Base-by-base conservation (phyloP, 345 rosid genomes). In the Arabis alpina region DNA sequence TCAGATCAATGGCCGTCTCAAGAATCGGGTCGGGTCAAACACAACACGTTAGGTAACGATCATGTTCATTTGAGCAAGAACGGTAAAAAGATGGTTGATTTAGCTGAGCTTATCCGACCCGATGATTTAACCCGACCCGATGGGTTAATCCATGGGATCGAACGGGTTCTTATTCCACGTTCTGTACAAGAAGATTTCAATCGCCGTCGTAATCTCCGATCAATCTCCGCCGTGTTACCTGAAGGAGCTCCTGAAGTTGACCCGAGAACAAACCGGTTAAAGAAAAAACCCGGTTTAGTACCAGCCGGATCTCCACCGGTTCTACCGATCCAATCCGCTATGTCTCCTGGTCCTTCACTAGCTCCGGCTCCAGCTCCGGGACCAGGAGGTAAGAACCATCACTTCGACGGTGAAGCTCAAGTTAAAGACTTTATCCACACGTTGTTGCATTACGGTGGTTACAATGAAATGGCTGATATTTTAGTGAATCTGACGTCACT, bases 351-450 rank as follows among this genome's bases (percentile, higher is more conserved):
- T 13, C 95, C 95, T 0, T 83, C 88, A 0, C 79, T 86, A 8
- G 92, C 95, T 37, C 95, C 95, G 2, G 95, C 96, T 0, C 90
- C 96, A 1, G 96, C 96, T 7, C 92, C 96, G 0, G 96, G 92
- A 2, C 96, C 92, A 0, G 96, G 96, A 1, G 96, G 92, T 0
- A 81, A 82, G 2, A 85, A 75, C 44, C 82, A 77, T 39, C 88
- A 89, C 66, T 89, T 89, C 81, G 80, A 89, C 51, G 96, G 92
- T 2, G 84, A 85, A 55, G 78, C 75, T 44, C 96, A 89, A 48
- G 96, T 89, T 24, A 87, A 81, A 39, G 90, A 88, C 27, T 88
- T 88, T 66, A 88, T 88, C 43, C 82, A 84, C 45, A 88, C 95
- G 0, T 54, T 88, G 15, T 10, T 88, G 13, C 90, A 80, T 30